Base-by-base conservation (phyloP, 2,329 filamentous ascomycete species). In the Sporothrix inflata region DNA sequence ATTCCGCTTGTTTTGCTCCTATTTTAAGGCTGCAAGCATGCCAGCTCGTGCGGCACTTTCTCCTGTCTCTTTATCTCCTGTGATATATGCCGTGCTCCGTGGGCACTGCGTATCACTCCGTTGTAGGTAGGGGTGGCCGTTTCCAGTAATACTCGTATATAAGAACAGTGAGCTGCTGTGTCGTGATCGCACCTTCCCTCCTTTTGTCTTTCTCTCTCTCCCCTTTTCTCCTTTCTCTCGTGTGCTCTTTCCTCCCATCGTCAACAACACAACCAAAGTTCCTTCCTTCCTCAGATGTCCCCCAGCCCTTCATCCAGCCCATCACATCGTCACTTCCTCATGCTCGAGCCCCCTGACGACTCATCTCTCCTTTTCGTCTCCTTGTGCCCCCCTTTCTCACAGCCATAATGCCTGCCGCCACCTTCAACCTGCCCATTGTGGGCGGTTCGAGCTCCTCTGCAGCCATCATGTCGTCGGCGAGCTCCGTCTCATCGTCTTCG, bases 371-470 rank as follows among this genome's bases (percentile, higher is more conserved):
- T 40, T 2, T 51, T 40, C 16, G 12, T 51, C 30, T 42, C 16
- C n/a, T 53, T 24, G 12, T 8, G 38, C 51, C 27, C 21, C 1
- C 65, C n/a, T 11, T 19, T 55, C 38, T 60, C 16, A 14, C 34
- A 27, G 34, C 27, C 57, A 42, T 24, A 47, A 73, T 73, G 71
- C 71, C 71, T 57, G 57, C 71, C 16, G 14, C 67, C n/a, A 53
- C 55, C 12, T 65, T 71, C 12, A 53, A 53, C 19, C 65, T 67
- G 45, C 42, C 69, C 30, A 63, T 65, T 30, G 55, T 71, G 27
- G 69, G 69, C 57, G 45, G 21, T 12, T 38, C 42, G 7, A 67
- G 38, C 51, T 55, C 66, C 12, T 68, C 47, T 19, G 42, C 70
- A 27, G 47, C 57, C 47, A 55, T 47, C 45, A 45, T 42, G 30